Conservation (phyloP, 768 basidiomycete species). For the Russula griseocarnosa region DNA sequence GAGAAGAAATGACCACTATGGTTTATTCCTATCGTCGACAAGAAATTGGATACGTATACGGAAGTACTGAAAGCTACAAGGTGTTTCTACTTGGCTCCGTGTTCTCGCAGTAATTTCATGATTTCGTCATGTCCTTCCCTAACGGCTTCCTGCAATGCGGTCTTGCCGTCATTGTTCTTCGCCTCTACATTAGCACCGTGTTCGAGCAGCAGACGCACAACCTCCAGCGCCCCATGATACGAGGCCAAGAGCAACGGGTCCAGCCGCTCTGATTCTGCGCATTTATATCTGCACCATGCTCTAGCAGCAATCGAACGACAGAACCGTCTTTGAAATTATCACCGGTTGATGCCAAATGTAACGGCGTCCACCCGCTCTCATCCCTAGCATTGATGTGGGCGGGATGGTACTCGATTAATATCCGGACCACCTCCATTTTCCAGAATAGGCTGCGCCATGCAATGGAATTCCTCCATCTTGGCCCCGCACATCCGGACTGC, state of each 20-base stretch:
- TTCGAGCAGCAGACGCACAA: background rate
- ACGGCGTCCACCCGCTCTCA: background rate
- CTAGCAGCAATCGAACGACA: background rate
- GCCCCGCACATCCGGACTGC: too few relatives aligned
- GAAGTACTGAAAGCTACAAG: too few relatives aligned
- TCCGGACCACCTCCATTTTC: background rate
- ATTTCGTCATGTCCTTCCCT: background rate
- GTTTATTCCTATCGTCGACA: too few relatives aligned
- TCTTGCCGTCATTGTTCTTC: background rate
- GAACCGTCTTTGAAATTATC: background rate
- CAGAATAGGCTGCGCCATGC: background rate
- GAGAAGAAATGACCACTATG: too few relatives aligned
- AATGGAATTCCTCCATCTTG: fast-evolving
- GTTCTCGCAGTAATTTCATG: background rate
- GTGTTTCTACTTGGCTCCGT: background rate
- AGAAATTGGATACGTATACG: too few relatives aligned
- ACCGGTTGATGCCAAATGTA: background rate
- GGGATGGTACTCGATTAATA: background rate
- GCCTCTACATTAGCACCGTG: background rate
- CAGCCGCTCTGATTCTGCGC: background rate
- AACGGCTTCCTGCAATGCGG: background rate
- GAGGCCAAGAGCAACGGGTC: background rate
- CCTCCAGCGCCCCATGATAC: background rate
- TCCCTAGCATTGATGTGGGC: background rate
- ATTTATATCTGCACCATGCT: background rate